Percentiles rank a stretch among this genome's conserved stretches.
These are phyloP conservation scores for Cicer yamashitae DNA, from an alignment of 306 rosid genomes.

Conservation along the genomic window DNA sequence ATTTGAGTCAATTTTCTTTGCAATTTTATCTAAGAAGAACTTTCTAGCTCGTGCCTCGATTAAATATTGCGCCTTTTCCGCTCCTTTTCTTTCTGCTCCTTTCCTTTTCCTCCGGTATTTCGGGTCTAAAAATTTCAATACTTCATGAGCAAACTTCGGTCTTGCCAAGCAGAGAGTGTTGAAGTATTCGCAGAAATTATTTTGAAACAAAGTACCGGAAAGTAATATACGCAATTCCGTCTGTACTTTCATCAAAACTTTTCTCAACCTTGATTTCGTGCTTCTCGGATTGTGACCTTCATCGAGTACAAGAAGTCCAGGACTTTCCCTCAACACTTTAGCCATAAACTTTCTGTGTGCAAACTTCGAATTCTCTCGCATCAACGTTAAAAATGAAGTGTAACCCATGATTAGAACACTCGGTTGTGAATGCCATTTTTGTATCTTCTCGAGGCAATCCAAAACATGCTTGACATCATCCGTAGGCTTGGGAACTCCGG, in stretches of 20 bases:
- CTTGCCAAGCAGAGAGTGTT: conserved; percentile 94
- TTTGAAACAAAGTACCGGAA: conserved; percentile 94
- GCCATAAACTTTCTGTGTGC: conserved; percentile 86
- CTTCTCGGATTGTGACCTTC: conserved; percentile 99
- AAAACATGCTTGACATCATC: conserved; percentile 90
- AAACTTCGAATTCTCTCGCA: conserved; percentile 83
- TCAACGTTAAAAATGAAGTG: conserved; percentile 79
- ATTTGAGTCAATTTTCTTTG: conserved; percentile 79
- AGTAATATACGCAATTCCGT: conserved; percentile 87
- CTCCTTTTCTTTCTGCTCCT: conserved; percentile 27
- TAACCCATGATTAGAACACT: conserved; percentile 97
- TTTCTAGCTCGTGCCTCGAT: conserved; percentile 81
- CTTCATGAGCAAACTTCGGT: conserved; percentile 76
- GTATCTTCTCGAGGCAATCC: conserved; percentile 89
- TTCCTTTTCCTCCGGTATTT: conserved; percentile 63
- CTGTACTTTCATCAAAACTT: conserved; percentile 85
- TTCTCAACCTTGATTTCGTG: conserved; percentile 88
- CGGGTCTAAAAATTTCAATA: conserved; percentile 73
- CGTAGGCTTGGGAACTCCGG: conserved; percentile 77
- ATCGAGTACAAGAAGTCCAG: conserved; percentile 78
- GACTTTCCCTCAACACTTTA: conserved; percentile 85
- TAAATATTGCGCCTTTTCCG: conserved; percentile 53
- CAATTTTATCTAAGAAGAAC: conserved; percentile 80
- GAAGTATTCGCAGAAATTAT: conserved; percentile 92
- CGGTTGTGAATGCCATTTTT: conserved; percentile 93